These are phyloP conservation scores for Fraxinus sp. DNA, from an alignment of 305 asterid species.

Conservation along the genomic window DNA sequence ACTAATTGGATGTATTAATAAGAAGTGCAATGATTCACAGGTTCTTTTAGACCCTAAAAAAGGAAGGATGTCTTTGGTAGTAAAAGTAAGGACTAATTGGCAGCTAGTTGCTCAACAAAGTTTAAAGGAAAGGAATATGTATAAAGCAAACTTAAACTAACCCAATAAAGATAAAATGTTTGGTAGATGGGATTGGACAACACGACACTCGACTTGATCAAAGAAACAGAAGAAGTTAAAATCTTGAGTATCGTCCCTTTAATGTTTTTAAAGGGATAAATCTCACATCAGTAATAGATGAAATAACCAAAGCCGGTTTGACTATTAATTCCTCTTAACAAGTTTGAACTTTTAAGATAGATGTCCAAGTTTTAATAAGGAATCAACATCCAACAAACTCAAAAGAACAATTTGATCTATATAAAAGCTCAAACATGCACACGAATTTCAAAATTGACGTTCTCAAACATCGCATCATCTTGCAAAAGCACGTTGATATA, in stretches of 20 bases:
- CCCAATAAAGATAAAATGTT: slow-evolving; percentile 14
- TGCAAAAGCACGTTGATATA: background rate
- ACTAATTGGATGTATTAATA: background rate
- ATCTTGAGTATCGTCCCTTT: background rate
- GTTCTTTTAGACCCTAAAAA: slow-evolving; percentile 39
- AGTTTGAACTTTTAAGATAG: background rate
- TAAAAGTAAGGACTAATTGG: slow-evolving; percentile 55
- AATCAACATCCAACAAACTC: background rate
- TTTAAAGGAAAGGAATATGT: slow-evolving; percentile 47
- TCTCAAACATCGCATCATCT: background rate
- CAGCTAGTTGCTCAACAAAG: slow-evolving; percentile 63
- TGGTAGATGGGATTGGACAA: background rate
- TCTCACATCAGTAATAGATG: too few species aligned
- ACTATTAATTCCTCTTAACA: too few species aligned
- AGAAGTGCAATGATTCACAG: slow-evolving; percentile 32
- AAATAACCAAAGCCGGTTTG: background rate
- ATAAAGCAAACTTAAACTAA: slow-evolving; percentile 22
- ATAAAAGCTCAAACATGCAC: too few species aligned
- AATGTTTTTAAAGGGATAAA: background rate
- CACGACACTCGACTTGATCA: background rate
- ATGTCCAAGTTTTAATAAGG: background rate
- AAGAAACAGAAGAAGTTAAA: background rate
- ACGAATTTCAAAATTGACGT: background rate
- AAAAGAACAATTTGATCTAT: background rate
- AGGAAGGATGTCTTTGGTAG: slow-evolving; percentile 36